Evolutionary conservation across 345 rosid genomes (phyloP), one percentile per base, ranked within the genome.

Genomic region (Toxicodendron radicans): DNA sequence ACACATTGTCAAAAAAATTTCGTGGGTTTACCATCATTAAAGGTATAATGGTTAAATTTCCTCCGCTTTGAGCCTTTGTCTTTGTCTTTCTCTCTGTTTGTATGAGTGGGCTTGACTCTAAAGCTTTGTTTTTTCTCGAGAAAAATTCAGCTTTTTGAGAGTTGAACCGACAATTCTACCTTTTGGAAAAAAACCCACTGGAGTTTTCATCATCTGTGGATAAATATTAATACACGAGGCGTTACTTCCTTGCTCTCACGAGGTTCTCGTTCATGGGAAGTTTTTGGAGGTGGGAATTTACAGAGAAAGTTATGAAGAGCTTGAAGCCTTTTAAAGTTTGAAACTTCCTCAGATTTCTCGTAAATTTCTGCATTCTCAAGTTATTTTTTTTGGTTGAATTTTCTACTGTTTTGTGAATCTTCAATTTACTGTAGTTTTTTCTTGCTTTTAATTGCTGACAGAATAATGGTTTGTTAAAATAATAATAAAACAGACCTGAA

Each of bases 221-320:
- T 14, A 52, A 27, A 66, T 66, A 23, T n/a, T 46, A 66, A 56
- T 46, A 66, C 16, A 13, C 38, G 21, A 48, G 21, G 21, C 41
- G 70, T 23, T 48, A 61, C 46, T 61, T 33, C 21, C 46, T 61
- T 61, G 33, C n/a, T 60, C 32, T 14, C 54, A 45, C 56, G 38
- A 65, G 56, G 18, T 72, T 52, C 35, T 17, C 68, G 21, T 51
- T 52, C 17, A 35, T 73, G 54, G 62, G 76, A 51, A 73, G 20
- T 73, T 33, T 51, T 63, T 73, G 5, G 14, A 18, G 41, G 38
- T 73, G 52, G 53, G 10, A 69, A 64, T 10, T 53, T 38, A 4
- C 52, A 53, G 70, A 62, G 38, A 10, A 38, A 38, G 43, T 38
- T 5, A 0, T 38, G 43, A 38, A 52, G 41, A 64, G 48, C 21